These are phyloP conservation scores for Zymoseptoria passerinii DNA, from an alignment of 2,329 filamentous ascomycete species.

Conservation along the genomic window DNA sequence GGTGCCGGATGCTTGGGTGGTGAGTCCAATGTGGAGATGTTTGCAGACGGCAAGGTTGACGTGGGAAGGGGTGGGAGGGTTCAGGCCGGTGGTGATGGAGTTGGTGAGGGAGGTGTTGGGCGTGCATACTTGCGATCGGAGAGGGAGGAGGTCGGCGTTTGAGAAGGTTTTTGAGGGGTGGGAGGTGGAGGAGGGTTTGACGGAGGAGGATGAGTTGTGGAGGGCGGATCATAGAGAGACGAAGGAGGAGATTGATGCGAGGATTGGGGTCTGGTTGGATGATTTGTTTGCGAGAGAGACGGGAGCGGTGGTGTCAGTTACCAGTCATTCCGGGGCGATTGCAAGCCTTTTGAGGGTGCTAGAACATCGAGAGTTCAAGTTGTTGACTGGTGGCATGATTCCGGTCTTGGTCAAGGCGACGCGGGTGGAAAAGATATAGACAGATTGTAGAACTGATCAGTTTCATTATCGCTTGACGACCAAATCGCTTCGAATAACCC, in stretches of 20 bases:
- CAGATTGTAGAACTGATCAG: neutral
- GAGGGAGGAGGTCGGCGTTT: constrained; percentile 49
- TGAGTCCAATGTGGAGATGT: constrained; percentile 55
- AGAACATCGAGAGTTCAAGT: constrained; percentile 39
- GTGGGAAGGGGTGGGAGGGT: constrained; percentile 48
- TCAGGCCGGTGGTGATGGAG: constrained; percentile 54
- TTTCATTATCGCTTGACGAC: constrained; percentile 49
- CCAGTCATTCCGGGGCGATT: constrained; percentile 53
- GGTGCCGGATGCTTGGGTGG: constrained; percentile 56
- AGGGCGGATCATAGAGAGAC: constrained; percentile 17
- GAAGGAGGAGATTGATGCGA: constrained; percentile 13
- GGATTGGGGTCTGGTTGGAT: constrained; percentile 36
- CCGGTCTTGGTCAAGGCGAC: constrained; percentile 42
- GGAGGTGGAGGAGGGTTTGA: constrained; percentile 53
- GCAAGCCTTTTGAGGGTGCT: constrained; percentile 41
- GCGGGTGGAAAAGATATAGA: neutral
- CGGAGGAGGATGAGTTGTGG: constrained; percentile 50
- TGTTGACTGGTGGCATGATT: constrained; percentile 45
- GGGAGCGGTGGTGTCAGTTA: constrained; percentile 45
- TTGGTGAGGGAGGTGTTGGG: constrained; percentile 57
- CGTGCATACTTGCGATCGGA: constrained; percentile 60
- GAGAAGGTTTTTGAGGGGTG: constrained; percentile 40
- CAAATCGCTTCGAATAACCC: constrained; percentile 80
- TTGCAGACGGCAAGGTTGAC: constrained; percentile 55
- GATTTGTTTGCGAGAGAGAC: constrained; percentile 45